Conservation (phyloP, 176 grass and related monocot species). For the Chrysopogon serrulatus region DNA sequence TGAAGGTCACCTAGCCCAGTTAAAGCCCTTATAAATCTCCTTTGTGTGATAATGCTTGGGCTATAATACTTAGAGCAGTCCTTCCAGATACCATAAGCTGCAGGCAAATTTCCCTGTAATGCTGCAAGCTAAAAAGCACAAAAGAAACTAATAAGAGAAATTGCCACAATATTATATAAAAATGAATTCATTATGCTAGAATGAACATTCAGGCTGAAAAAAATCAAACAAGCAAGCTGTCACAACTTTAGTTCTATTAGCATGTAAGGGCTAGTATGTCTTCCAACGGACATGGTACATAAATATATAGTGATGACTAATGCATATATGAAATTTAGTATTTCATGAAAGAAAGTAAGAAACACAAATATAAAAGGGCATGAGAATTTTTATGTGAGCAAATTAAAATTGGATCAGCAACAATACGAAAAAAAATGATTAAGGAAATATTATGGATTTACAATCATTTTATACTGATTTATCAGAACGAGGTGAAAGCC, state of each 20-base stretch:
- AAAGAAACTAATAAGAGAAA: constrained; percentile 43
- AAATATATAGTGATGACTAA: background rate
- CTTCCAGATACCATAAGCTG: constrained; percentile 84
- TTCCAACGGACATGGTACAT: background rate
- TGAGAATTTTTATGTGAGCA: background rate
- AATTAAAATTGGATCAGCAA: constrained; percentile 17
- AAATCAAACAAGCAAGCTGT: constrained; percentile 32
- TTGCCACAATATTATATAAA: background rate
- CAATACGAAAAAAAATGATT: background rate
- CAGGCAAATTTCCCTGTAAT: constrained; percentile 57
- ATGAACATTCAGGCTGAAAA: constrained; percentile 8
- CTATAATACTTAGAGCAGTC: constrained; percentile 81
- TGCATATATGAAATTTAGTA: constrained; percentile 3
- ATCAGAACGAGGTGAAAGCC: background rate
- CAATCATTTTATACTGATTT: background rate
- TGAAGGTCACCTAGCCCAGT: constrained; percentile 62
- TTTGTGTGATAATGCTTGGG: constrained; percentile 67
- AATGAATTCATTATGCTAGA: background rate
- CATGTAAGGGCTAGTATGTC: background rate
- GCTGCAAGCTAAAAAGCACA: constrained; percentile 71
- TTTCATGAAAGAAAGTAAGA: background rate
- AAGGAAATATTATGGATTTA: background rate
- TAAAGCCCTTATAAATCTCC: constrained; percentile 71
- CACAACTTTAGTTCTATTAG: background rate
- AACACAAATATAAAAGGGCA: background rate